These are phyloP conservation scores for Ophiocordyceps camponoti-rufipedis DNA, from an alignment of 2,329 filamentous ascomycete species.

Conservation along the genomic window DNA sequence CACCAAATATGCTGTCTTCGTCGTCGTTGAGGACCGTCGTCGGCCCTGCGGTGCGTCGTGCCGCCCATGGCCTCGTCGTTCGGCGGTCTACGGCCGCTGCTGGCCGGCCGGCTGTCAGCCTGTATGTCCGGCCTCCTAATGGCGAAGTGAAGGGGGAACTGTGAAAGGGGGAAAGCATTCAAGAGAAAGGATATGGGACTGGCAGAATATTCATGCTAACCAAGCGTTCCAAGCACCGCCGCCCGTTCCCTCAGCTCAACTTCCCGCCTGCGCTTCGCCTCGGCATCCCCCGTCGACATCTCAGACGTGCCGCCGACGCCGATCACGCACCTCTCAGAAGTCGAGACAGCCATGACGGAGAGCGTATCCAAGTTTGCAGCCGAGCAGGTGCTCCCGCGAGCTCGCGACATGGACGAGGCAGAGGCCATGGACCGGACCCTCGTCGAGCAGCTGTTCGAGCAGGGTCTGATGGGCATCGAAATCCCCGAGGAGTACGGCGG, in stretches of 20 bases:
- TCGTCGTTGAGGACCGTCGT: constrained; percentile 25
- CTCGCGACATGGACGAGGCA: constrained; percentile 92
- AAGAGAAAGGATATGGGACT: too few relatives aligned
- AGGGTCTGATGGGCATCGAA: constrained; percentile 92
- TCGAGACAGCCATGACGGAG: constrained; percentile 77
- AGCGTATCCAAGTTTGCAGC: constrained; percentile 79
- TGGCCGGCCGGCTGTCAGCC: background rate
- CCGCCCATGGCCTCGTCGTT: constrained; percentile 6
- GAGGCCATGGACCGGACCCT: constrained; percentile 80
- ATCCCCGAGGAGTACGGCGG: constrained; percentile 95
- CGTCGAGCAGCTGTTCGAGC: constrained; percentile 89
- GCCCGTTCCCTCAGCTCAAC: background rate
- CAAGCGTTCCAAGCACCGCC: background rate
- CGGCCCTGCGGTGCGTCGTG: constrained; percentile 28
- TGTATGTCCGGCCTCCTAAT: background rate
- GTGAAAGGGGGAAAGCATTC: background rate
- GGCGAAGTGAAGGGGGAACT: background rate
- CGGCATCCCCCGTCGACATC: constrained; percentile 32
- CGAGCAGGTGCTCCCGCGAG: constrained; percentile 76
- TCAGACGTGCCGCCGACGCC: constrained; percentile 72
- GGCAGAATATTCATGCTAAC: background rate
- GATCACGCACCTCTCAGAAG: constrained; percentile 82
- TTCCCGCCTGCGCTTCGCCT: constrained; percentile 24
- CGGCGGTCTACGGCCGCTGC: background rate
- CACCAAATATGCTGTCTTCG: constrained; percentile 7